phyloP scores from a whole-genome alignment of 148 eudicot species.

The Pouteria glomerata region DNA sequence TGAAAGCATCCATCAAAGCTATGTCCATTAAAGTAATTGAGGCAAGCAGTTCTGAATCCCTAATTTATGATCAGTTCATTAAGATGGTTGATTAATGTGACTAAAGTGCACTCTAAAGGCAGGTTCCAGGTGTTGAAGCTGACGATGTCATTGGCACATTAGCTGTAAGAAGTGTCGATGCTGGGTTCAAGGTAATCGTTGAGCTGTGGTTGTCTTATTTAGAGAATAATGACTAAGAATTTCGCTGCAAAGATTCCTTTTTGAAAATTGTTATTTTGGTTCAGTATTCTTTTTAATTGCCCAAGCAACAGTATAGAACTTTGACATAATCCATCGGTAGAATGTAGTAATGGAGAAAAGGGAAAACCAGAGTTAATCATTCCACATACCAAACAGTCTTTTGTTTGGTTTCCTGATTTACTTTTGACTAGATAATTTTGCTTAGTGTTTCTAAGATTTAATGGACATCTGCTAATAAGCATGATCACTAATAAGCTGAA shows the following conservation, averaged over 20 bases:
- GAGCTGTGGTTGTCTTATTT: background rate
- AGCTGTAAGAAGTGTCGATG: slow-evolving; percentile 77
- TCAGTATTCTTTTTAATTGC: background rate
- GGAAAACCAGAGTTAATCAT: background rate
- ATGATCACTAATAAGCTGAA: background rate
- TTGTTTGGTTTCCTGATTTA: background rate
- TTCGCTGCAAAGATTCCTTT: too few relatives aligned
- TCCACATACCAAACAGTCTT: background rate
- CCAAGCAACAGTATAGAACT: background rate
- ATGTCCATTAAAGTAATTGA: slow-evolving; percentile 94
- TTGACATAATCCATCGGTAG: background rate
- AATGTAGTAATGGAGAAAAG: background rate
- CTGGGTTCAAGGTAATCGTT: slow-evolving; percentile 72
- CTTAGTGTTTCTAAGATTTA: background rate
- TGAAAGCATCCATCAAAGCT: slow-evolving; percentile 92
- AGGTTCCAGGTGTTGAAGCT: slow-evolving; percentile 99
- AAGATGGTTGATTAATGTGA: background rate
- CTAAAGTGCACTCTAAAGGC: slow-evolving; percentile 14
- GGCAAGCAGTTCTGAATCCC: slow-evolving; percentile 33
- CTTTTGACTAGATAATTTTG: background rate
- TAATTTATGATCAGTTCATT: background rate
- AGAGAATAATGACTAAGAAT: background rate
- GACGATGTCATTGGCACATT: slow-evolving; percentile 98
- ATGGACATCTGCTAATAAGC: background rate
- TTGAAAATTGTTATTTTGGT: background rate